These are phyloP conservation scores for Tilletia setariae DNA, from an alignment of 1,284 basidiomycete genomes.

Conservation along the genomic window DNA sequence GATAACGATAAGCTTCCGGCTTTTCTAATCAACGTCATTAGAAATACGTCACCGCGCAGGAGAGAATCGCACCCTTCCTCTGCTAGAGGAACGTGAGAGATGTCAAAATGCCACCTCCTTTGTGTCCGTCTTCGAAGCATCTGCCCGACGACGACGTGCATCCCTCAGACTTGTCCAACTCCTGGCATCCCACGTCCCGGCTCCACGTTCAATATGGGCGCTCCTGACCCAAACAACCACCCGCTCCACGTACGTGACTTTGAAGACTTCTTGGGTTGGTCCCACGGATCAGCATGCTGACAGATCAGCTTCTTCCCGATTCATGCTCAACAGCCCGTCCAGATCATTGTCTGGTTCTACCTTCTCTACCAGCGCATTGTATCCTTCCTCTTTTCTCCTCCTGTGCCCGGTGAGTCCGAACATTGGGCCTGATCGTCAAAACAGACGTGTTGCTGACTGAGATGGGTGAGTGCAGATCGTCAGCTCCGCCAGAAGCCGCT, in stretches of 20 bases:
- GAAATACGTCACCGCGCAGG: too few species aligned
- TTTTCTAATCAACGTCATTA: too few species aligned
- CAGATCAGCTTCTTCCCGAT: not conserved
- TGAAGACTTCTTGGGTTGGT: not conserved
- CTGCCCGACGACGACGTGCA: not conserved
- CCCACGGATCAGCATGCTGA: not conserved
- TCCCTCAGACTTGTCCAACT: not conserved
- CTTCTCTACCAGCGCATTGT: slow-evolving; percentile 10
- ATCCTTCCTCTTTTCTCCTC: slow-evolving; percentile 15
- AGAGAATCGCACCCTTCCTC: not conserved
- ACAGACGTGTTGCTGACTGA: not conserved
- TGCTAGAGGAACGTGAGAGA: not conserved
- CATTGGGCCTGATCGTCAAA: too few species aligned
- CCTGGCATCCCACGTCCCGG: not conserved
- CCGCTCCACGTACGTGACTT: not conserved
- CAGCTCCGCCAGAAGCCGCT: slow-evolving; percentile 34
- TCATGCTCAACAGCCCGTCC: slow-evolving; percentile 32
- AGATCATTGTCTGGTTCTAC: slow-evolving; percentile 34
- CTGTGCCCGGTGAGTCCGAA: not conserved
- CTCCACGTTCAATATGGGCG: not conserved
- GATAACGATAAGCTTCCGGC: too few species aligned
- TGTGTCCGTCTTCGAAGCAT: not conserved
- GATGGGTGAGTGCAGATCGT: not conserved
- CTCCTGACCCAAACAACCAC: not conserved
- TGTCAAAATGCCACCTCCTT: not conserved